A percentile compares a stretch with the other conserved stretches of the same genome.
Evolutionary conservation across 768 basidiomycete species (phyloP).

Genomic region (Megacollybia marginata): DNA sequence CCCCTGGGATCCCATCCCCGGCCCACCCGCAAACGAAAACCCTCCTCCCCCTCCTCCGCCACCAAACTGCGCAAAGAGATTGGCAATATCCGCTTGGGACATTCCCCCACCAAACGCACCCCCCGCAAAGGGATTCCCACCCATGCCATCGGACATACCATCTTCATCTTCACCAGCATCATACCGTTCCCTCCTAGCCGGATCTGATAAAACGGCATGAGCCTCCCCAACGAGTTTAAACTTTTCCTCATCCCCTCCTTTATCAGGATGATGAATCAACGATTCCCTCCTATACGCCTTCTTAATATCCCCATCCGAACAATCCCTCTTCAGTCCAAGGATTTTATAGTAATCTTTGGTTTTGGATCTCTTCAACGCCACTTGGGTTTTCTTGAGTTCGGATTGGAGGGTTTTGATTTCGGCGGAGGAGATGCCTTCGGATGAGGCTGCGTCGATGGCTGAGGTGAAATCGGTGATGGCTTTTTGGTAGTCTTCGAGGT

Average conservation of each 20-base stretch:
- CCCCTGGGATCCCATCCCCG: no score
- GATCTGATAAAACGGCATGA: slow-evolving; percentile 74
- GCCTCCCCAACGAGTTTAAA: slow-evolving; percentile 90
- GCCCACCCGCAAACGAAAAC: no score
- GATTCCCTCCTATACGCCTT: slow-evolving; percentile 88
- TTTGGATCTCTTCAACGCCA: slow-evolving; percentile 78
- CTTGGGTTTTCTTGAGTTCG: slow-evolving; percentile 79
- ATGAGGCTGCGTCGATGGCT: slow-evolving; percentile 67
- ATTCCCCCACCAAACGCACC: no score
- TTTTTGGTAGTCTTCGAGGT: slow-evolving; percentile 67
- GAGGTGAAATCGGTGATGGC: slow-evolving; percentile 70
- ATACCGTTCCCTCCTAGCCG: slow-evolving; percentile 63
- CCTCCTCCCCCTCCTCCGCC: no score
- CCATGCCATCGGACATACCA: no score
- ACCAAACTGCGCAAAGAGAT: no score
- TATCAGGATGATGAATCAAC: slow-evolving; percentile 80
- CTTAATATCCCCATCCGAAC: slow-evolving; percentile 70
- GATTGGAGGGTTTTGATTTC: slow-evolving; percentile 54
- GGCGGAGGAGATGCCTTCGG: slow-evolving; percentile 49
- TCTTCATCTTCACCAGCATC: slow-evolving; percentile 42
- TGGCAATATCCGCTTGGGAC: no score
- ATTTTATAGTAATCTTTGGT: slow-evolving; percentile 89
- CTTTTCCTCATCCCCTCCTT: slow-evolving; percentile 94
- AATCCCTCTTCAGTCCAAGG: slow-evolving; percentile 53
- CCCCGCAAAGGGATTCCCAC: no score